These are phyloP conservation scores for Solanum chiquidenum DNA, from an alignment of 257 asterid species.

Conservation along the genomic window DNA sequence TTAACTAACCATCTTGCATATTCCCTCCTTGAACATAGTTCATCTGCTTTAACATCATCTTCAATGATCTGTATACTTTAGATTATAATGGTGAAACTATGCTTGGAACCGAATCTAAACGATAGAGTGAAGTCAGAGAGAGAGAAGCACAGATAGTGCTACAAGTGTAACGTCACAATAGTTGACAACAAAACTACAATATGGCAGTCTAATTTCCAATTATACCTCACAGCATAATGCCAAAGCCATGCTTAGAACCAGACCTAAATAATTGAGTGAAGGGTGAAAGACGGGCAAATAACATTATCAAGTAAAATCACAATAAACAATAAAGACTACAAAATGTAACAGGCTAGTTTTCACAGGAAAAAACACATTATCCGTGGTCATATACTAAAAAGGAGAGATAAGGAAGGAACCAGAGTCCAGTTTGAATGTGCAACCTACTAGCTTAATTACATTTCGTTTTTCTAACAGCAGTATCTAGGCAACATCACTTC, in stretches of 20 bases:
- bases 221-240: neutral
- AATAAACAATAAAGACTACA: neutral
- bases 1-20: constrained; percentile 80
- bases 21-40: constrained; percentile 84
- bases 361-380: neutral
- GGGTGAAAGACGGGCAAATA: neutral
- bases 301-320: neutral
- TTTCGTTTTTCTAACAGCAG: neutral
- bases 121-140: neutral
- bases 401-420: neutral
- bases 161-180: neutral
- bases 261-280: neutral
- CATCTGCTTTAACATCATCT: constrained; percentile 61
- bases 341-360: neutral
- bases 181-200: neutral
- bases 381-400: neutral
- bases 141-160: neutral
- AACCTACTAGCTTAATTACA: neutral
- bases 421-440: neutral
- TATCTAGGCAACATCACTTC: neutral
- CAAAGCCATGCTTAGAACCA: neutral
- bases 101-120: constrained; percentile 9
- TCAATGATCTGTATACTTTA: constrained; percentile 64
- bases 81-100: constrained; percentile 1
- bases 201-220: neutral